phyloP scores from a whole-genome alignment of 768 basidiomycete species.

The Phylloporus sp. region DNA sequence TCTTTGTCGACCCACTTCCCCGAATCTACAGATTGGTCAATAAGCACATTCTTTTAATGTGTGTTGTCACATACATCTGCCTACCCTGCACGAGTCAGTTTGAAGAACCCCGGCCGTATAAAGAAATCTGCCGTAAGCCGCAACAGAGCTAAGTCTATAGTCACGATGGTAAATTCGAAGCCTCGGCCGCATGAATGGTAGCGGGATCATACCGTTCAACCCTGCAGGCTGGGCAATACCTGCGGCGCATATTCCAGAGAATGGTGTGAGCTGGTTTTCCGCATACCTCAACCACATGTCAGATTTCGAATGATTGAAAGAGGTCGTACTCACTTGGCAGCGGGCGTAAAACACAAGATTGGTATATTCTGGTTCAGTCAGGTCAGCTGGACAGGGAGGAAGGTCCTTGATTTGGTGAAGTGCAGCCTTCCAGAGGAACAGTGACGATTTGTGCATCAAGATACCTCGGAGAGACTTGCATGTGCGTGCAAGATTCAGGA shows the following conservation, averaged over 20 bases:
- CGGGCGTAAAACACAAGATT: constrained; percentile 35
- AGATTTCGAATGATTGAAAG: neutral
- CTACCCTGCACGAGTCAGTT: neutral
- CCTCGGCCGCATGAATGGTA: neutral
- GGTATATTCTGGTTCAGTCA: constrained; percentile 43
- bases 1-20: constrained; percentile 4
- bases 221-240: constrained; percentile 10
- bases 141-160: neutral
- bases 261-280: neutral
- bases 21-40: neutral
- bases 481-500: neutral
- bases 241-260: constrained; percentile 7
- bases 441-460: constrained; percentile 29
- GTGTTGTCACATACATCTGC: neutral
- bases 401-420: constrained; percentile 34
- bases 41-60: neutral
- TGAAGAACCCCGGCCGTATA: neutral
- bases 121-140: neutral
- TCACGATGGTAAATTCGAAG: neutral
- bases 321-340: constrained; percentile 18
- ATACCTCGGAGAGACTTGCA: constrained; percentile 30
- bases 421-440: constrained; percentile 22
- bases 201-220: neutral
- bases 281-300: constrained; percentile 4
- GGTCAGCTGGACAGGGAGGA: constrained; percentile 42